Evolutionary conservation across 2,329 filamentous ascomycete species (phyloP), one percentile per base, ranked within the genome.

Genomic region (Fusarium pseudonygamai): DNA sequence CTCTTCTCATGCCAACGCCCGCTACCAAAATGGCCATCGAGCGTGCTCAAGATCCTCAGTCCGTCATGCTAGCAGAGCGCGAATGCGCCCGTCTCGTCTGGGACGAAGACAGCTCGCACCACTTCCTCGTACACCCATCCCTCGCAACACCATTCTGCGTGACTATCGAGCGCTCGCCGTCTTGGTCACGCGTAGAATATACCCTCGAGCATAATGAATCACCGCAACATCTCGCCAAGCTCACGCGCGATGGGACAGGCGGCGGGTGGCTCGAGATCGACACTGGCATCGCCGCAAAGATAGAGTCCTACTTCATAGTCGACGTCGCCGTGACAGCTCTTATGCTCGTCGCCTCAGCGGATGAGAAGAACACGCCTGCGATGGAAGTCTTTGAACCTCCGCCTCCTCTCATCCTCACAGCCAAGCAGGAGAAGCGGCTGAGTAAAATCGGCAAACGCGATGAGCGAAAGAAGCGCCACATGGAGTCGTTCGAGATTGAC

Each of bases 31-130:
- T 91, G 80, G 91, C 90, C 4, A 83, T 91, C 3, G 90, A 92
- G 65, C 85, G 87, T 32, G 83, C 91, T 6, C 85, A 87, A 47
- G 90, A 93, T 77, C 84, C 87, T 5, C 84, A 87, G 1, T 87
- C 91, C 15, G 85, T 91, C 8, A 85, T 86, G 65, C 88, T 91
- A 39, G 92, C 92, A 1, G 90, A 93, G 78, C 86, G 88, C 37
- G 92, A 94, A 81, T 91, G 89, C 74, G 93, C 90, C 30, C 87
- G 91, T 6, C 87, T 95, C 5, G 89, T 93, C n/a, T 94, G 91
- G 88, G 90, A 92, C 77, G 87, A 88, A 36, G 90, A 92, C 77
- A 87, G 84, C 64, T 80, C 82, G 11, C 87, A 83, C 74, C 87
- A 91, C 79, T 92, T 89, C 79, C 84, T 92, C n/a, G 89, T 88